These are phyloP conservation scores for Rhizopogon vinicolor DNA, from an alignment of 768 basidiomycete species.

Conservation along the genomic window DNA sequence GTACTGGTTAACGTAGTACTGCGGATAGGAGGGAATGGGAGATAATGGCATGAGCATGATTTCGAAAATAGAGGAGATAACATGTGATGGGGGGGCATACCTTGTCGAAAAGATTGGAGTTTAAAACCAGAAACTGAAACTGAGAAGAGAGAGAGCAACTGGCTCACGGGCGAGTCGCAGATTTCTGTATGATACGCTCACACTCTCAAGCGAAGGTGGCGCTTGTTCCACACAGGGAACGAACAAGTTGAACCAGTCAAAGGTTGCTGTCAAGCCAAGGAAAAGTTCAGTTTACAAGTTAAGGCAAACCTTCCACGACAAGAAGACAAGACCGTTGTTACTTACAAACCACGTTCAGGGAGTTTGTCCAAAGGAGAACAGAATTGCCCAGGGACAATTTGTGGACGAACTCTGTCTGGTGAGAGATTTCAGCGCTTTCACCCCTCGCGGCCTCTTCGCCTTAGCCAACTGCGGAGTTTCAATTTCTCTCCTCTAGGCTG, in stretches of 20 bases:
- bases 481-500: slow-evolving; percentile 3
- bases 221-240: slow-evolving; percentile 4
- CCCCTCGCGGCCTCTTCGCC: slow-evolving; percentile 2
- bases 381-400: slow-evolving; percentile 3
- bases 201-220: slow-evolving; percentile 8
- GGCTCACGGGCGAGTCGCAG: slow-evolving; percentile 6
- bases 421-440: slow-evolving; percentile 5
- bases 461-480: slow-evolving; percentile 6
- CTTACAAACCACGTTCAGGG: slow-evolving; percentile 4
- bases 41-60: slow-evolving; percentile 15
- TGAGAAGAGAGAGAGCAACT: not conserved
- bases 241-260: slow-evolving; percentile 1
- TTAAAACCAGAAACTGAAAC: slow-evolving; percentile 4
- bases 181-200: not conserved
- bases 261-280: not conserved
- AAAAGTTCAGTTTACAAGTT: not conserved
- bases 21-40: slow-evolving; percentile 17
- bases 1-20: slow-evolving; percentile 19
- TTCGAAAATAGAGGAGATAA: not conserved
- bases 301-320: slow-evolving; percentile 2
- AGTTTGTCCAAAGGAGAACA: slow-evolving; percentile 5
- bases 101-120: slow-evolving; percentile 3
- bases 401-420: slow-evolving; percentile 2
- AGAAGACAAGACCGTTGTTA: not conserved
- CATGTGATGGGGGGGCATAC: slow-evolving; percentile 7